Conservation (phyloP, 345 rosid genomes). For the Psidium guajava region DNA sequence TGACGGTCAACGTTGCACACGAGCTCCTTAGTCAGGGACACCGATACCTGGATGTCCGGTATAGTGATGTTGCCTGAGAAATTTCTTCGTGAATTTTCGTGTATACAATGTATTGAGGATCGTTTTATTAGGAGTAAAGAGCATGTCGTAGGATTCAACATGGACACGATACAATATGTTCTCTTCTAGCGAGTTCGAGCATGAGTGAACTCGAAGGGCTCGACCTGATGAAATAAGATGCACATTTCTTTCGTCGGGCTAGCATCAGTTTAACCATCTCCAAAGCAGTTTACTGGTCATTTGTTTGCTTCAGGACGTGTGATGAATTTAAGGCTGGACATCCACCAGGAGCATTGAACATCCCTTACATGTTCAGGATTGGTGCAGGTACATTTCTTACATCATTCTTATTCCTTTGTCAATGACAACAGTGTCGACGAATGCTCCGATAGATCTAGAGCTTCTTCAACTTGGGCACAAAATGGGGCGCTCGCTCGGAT, state of each 20-base stretch:
- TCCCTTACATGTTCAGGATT: slow-evolving; percentile 13
- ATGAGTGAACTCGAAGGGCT: neutral
- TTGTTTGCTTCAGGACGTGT: slow-evolving; percentile 3
- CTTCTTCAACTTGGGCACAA: neutral
- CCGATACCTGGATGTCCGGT: slow-evolving; percentile 22
- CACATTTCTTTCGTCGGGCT: neutral
- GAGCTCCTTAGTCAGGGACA: slow-evolving; percentile 13
- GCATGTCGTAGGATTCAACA: neutral
- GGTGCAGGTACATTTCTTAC: slow-evolving; percentile 4
- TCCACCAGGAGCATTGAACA: slow-evolving; percentile 16
- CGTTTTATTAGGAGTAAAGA: neutral
- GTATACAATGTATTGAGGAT: neutral
- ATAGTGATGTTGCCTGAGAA: neutral
- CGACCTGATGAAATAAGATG: neutral
- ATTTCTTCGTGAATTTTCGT: neutral
- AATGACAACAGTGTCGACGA: neutral
- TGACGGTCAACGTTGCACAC: slow-evolving; percentile 4
- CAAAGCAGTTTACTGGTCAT: neutral
- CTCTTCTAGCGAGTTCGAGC: neutral
- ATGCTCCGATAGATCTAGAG: neutral
- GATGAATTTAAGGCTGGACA: slow-evolving; percentile 25
- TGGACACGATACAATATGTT: neutral
- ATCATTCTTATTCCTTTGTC: neutral
- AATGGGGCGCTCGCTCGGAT: neutral
- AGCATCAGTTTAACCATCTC: neutral